Evolutionary conservation across 208 protist genomes (phyloP).

Genomic region (Leishmania martiniquensis): DNA sequence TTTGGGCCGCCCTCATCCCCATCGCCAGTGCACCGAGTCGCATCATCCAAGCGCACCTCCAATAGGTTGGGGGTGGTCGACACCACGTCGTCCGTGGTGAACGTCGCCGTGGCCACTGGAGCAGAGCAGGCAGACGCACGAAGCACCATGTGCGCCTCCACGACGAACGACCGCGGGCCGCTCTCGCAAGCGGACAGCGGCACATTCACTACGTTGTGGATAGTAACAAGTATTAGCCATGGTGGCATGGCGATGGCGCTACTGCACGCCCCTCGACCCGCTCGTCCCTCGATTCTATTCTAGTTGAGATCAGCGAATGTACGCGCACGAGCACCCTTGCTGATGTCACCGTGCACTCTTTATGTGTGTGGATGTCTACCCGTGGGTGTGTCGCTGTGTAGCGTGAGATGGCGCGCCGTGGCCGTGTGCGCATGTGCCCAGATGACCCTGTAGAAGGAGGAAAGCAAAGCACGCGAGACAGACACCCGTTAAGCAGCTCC

Average conservation of each 20-base stretch:
- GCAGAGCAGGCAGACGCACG: conserved; percentile 38
- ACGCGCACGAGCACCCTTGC: background rate
- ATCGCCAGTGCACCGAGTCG: conserved; percentile 4
- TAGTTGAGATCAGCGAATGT: background rate
- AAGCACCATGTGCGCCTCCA: conserved; percentile 49
- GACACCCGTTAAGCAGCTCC: background rate
- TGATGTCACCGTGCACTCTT: background rate
- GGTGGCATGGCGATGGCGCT: conserved; percentile 27
- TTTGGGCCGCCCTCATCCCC: conserved; percentile 30
- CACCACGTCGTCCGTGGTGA: conserved; percentile 44
- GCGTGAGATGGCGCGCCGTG: conserved; percentile 5
- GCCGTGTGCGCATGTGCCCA: conserved; percentile 7
- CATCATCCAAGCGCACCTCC: conserved; percentile 67
- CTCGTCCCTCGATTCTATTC: background rate
- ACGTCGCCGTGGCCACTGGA: conserved; percentile 37
- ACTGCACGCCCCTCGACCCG: background rate
- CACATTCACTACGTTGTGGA: conserved; percentile 87
- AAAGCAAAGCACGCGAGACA: background rate
- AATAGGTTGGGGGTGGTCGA: conserved; percentile 46
- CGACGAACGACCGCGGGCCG: conserved; percentile 51
- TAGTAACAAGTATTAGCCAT: conserved; percentile 55
- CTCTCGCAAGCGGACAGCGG: conserved; percentile 43
- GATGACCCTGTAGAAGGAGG: background rate
- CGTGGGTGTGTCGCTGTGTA: background rate
- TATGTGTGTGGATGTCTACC: background rate